Evolutionary conservation across 768 basidiomycete genomes (phyloP).

Genomic region (Terana coerulea): DNA sequence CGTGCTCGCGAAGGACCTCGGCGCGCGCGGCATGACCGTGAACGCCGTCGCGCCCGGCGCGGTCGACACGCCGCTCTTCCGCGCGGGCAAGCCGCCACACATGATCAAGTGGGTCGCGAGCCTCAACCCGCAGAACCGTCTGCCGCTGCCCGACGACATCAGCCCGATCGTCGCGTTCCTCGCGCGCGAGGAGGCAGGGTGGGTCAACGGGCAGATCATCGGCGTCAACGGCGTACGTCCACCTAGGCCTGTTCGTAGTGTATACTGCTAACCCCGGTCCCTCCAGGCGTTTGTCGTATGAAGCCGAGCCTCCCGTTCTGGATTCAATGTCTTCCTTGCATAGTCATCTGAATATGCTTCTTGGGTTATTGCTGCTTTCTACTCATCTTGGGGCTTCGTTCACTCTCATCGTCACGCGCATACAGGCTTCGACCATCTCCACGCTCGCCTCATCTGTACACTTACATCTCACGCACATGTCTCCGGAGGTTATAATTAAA

Average conservation of each 20-base stretch:
- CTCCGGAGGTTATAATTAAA: not conserved
- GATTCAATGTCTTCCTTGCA: not conserved
- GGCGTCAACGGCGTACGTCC: slow-evolving; percentile 50
- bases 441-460: not conserved
- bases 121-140: slow-evolving; percentile 41
- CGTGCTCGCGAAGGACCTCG: slow-evolving; percentile 56
- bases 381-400: not conserved
- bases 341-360: too few species aligned
- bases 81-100: slow-evolving; percentile 41
- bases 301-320: not conserved
- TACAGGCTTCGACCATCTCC: not conserved
- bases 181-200: slow-evolving; percentile 47
- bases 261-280: not conserved
- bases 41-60: slow-evolving; percentile 58
- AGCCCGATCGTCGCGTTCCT: slow-evolving; percentile 50
- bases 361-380: too few species aligned
- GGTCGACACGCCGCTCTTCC: slow-evolving; percentile 51
- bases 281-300: slow-evolving; percentile 8
- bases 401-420: not conserved
- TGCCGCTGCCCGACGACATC: slow-evolving; percentile 50
- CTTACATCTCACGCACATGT: too few species aligned
- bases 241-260: not conserved
- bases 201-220: slow-evolving; percentile 57
- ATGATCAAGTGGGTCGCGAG: slow-evolving; percentile 43
- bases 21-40: slow-evolving; percentile 47